Evolutionary conservation across 164 flowering plant genomes (phyloP).

Genomic region (Protea cynaroides): DNA sequence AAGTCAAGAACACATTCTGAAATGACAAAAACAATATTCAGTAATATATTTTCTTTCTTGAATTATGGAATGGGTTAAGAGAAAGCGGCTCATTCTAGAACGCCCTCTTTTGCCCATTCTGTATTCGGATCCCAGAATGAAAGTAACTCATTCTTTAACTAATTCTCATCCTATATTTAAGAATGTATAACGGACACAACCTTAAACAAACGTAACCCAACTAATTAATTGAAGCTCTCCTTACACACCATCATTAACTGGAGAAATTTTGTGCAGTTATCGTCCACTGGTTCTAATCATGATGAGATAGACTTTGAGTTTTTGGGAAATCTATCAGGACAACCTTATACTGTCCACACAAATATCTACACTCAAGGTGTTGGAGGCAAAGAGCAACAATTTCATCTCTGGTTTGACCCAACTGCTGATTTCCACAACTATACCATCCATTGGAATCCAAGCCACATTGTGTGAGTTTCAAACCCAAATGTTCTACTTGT

Average conservation of each 20-base stretch:
- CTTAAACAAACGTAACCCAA: too few relatives aligned
- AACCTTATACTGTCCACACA: neutral
- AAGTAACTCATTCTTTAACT: too few relatives aligned
- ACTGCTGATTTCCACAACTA: neutral
- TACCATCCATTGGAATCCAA: neutral
- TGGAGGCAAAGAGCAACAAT: neutral
- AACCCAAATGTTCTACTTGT: too few relatives aligned
- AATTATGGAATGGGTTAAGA: too few relatives aligned
- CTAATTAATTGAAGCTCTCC: too few relatives aligned
- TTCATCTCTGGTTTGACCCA: neutral
- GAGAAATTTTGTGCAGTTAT: neutral
- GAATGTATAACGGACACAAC: too few relatives aligned
- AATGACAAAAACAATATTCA: neutral
- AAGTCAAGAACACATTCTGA: too few relatives aligned
- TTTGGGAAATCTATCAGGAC: neutral
- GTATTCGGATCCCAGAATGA: too few relatives aligned
- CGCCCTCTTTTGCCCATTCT: too few relatives aligned
- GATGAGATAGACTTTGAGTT: conserved; percentile 2
- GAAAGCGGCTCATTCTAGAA: too few relatives aligned
- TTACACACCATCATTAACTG: too few relatives aligned
- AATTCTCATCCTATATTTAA: too few relatives aligned
- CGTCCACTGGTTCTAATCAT: neutral
- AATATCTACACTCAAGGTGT: neutral
- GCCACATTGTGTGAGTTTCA: neutral
- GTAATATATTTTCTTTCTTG: neutral